Evolutionary conservation across 768 basidiomycete genomes (phyloP).

Genomic region (Naganishia friedmannii): DNA sequence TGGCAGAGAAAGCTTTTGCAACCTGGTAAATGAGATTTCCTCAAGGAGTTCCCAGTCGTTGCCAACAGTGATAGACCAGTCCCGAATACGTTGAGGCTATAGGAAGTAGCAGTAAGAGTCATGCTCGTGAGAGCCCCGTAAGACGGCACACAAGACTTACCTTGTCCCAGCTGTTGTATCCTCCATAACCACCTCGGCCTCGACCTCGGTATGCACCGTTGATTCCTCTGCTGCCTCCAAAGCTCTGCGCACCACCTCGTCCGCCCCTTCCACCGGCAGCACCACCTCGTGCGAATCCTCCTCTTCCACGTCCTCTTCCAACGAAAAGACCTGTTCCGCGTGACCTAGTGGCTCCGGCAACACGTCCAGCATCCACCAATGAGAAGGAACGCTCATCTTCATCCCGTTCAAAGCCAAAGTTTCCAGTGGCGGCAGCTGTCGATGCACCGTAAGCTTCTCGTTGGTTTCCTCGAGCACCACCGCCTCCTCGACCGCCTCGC

Average conservation of each 20-base stretch:
- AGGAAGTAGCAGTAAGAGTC: not conserved
- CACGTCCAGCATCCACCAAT: slow-evolving; percentile 75
- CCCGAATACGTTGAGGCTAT: slow-evolving; percentile 72
- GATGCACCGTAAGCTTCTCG: slow-evolving; percentile 79
- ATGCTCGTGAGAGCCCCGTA: not conserved
- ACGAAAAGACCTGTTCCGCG: slow-evolving; percentile 35
- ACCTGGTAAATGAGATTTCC: slow-evolving; percentile 91
- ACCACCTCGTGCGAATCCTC: slow-evolving; percentile 55
- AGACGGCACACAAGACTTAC: slow-evolving; percentile 55
- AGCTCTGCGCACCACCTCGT: slow-evolving; percentile 41
- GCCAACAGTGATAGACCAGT: slow-evolving; percentile 88
- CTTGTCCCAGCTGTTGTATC: slow-evolving; percentile 95
- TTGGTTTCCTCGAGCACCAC: slow-evolving; percentile 57
- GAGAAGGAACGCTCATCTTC: slow-evolving; percentile 98
- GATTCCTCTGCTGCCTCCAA: slow-evolving; percentile 45
- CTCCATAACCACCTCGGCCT: slow-evolving; percentile 72
- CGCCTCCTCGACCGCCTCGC: slow-evolving; percentile 30
- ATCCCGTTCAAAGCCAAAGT: slow-evolving; percentile 94
- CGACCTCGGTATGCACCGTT: slow-evolving; percentile 55
- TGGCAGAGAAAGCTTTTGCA: slow-evolving; percentile 86
- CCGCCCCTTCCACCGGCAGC: slow-evolving; percentile 58
- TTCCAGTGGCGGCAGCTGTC: slow-evolving; percentile 67
- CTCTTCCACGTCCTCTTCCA: slow-evolving; percentile 34
- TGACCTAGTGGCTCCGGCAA: slow-evolving; percentile 27
- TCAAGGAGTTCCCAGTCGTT: slow-evolving; percentile 92